Conservation (phyloP, 805 yeast species). For the Candida ulmi region DNA sequence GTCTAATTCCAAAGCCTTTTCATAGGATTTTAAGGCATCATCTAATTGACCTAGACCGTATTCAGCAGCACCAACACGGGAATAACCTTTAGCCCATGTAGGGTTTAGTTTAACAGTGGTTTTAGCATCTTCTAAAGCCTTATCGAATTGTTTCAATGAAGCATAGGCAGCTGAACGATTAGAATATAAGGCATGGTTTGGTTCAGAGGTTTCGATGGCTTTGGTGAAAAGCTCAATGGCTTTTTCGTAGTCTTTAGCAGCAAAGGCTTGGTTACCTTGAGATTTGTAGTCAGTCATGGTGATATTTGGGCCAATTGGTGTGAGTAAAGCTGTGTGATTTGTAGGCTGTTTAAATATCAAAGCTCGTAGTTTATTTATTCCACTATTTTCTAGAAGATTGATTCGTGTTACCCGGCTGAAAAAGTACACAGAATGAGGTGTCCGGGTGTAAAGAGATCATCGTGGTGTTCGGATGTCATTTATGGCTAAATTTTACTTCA, state of each 20-base stretch:
- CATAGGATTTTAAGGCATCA: conserved; percentile 65
- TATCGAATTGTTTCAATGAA: conserved; percentile 62
- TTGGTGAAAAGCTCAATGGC: conserved; percentile 78
- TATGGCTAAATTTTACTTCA: too few relatives aligned
- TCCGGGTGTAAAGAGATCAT: too few relatives aligned
- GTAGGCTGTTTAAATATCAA: too few relatives aligned
- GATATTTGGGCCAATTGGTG: conserved; percentile 24
- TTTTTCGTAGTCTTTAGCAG: conserved; percentile 73
- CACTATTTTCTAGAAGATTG: background rate
- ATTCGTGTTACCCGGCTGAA: too few relatives aligned
- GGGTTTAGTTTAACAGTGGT: conserved; percentile 77
- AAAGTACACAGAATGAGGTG: too few relatives aligned
- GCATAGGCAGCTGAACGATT: conserved; percentile 93
- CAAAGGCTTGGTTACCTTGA: conserved; percentile 89
- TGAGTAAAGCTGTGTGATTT: too few relatives aligned
- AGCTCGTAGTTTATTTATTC: too few relatives aligned
- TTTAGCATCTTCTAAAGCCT: conserved; percentile 82
- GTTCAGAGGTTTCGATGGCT: conserved; percentile 81
- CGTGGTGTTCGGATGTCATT: conserved; percentile 1
- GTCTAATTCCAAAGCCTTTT: conserved; percentile 78
- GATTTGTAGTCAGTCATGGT: conserved; percentile 79
- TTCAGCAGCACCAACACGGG: conserved; percentile 89
- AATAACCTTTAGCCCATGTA: conserved; percentile 93
- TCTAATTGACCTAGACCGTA: conserved; percentile 80
- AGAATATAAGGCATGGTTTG: conserved; percentile 90